phyloP scores from a whole-genome alignment of 345 rosid genomes.

The Bruguiera sexangula region DNA sequence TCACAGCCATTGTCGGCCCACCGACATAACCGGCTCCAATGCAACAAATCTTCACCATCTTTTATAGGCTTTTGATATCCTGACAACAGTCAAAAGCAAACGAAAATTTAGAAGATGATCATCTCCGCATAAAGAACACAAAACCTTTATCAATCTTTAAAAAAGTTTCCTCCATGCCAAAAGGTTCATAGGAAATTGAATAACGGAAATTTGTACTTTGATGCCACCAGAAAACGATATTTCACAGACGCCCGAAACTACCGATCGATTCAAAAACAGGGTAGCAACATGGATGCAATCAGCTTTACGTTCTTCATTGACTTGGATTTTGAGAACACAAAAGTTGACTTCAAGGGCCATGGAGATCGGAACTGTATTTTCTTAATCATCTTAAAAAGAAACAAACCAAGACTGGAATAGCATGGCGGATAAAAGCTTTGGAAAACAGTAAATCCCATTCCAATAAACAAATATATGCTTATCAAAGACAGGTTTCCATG shows the following conservation, averaged over 20 bases:
- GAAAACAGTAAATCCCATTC: neutral
- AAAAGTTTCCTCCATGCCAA: neutral
- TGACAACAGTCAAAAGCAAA: neutral
- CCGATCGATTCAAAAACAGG: too few species aligned
- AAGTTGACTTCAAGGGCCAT: neutral
- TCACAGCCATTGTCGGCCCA: conserved; percentile 34
- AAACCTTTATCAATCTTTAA: neutral
- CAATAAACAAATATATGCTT: too few species aligned
- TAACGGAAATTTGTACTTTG: neutral
- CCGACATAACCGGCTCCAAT: conserved; percentile 35
- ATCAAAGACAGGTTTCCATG: neutral
- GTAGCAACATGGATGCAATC: too few species aligned
- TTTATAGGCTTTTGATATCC: conserved; percentile 1
- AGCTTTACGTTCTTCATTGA: too few species aligned
- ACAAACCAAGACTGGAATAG: neutral
- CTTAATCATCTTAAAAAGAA: neutral
- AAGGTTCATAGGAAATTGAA: neutral
- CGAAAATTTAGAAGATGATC: neutral
- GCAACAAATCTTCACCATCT: conserved; percentile 35
- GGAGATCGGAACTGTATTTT: neutral
- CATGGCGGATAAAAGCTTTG: neutral
- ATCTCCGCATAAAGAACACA: neutral
- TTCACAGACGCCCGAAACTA: neutral
- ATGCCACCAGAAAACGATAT: neutral
- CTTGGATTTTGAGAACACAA: neutral